Conservation (phyloP, 2,329 filamentous ascomycete species). For the Trichoderma hamatum region DNA sequence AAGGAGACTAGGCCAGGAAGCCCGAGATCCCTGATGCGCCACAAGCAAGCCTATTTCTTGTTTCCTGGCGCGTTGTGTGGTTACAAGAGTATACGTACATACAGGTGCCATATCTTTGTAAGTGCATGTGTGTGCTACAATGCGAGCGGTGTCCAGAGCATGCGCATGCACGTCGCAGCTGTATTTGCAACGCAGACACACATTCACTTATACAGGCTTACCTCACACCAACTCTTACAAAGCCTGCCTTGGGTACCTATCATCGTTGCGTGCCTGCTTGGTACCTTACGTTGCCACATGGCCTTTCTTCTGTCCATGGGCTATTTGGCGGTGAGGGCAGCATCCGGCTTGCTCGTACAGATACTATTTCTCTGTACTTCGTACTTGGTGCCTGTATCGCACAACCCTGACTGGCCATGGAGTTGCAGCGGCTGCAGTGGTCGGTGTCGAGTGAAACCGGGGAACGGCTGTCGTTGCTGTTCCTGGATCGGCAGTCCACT, state of each 20-base stretch:
- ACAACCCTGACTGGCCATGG: slow-evolving; percentile 4
- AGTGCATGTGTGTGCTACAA: not conserved
- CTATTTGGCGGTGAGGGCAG: slow-evolving; percentile 7
- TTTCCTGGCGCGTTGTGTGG: not conserved
- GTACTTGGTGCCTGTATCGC: not conserved
- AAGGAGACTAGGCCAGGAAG: not conserved
- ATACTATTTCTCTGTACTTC: not conserved
- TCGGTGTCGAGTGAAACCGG: slow-evolving; percentile 6
- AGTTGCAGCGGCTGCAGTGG: not conserved
- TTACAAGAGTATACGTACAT: not conserved
- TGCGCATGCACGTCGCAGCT: not conserved
- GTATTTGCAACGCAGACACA: not conserved
- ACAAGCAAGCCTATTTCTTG: not conserved
- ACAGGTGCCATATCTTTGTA: not conserved
- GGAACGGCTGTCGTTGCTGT: not conserved
- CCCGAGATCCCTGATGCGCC: not conserved
- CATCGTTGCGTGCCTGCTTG: not conserved
- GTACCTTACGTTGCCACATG: not conserved
- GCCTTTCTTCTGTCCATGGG: not conserved
- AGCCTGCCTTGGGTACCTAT: slow-evolving; percentile 3
- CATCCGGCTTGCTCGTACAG: not conserved
- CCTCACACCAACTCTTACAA: not conserved
- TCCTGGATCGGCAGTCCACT: slow-evolving; percentile 10
- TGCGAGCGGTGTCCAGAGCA: not conserved
- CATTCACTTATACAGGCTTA: not conserved